Base-by-base conservation (phyloP, 352 stramenopile genomes). In the Blastocystis hominis region DNA sequence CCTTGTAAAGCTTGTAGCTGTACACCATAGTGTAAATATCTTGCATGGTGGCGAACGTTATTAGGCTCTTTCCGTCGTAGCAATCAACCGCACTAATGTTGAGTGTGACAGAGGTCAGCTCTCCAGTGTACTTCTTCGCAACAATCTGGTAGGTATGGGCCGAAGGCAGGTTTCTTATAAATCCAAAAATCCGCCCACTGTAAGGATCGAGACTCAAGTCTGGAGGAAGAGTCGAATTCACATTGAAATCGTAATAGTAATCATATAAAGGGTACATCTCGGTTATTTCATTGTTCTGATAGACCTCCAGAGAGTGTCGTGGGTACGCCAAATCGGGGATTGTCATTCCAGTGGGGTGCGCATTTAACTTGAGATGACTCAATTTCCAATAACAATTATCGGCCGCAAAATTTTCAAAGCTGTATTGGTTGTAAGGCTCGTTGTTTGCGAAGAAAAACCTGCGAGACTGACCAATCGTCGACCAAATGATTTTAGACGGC, bases 351-450 rank as follows among this genome's bases (percentile, higher is more conserved):
- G 54, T 63, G 0, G 40, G 20, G n/a, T 80, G 40, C 0, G 44
- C 17, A 2, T 34, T 56, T 13, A 78, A 24, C 6, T 78, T 44
- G 7, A 78, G 7, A 40, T 17, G 36, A 62, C 46, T n/a, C 2
- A 80, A 20, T 17, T 64, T 80, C 70, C 70, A 80, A n/a, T 64
- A 44, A 40, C 70, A 80, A 3, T 54, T 46, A n/a, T 59, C 50
- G n/a, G 13, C n/a, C 10, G 10, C 50, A 59, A 59, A 59, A 46
- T 77, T 77, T 10, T 77, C 66, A 46, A 77, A 77, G 3, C 66
- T 30, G 34, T 77, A 77, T 15, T 77, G 66, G 46, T 77, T 77
- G 66, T 77, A 77, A 3, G 66, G 66, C 24, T 77, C 55, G 50
- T 55, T 77, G 66, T 77, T 77, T 30, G 15, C 15, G 5, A 77